Conservation (phyloP, 257 asterid genomes). For the Primulina eburnea region DNA sequence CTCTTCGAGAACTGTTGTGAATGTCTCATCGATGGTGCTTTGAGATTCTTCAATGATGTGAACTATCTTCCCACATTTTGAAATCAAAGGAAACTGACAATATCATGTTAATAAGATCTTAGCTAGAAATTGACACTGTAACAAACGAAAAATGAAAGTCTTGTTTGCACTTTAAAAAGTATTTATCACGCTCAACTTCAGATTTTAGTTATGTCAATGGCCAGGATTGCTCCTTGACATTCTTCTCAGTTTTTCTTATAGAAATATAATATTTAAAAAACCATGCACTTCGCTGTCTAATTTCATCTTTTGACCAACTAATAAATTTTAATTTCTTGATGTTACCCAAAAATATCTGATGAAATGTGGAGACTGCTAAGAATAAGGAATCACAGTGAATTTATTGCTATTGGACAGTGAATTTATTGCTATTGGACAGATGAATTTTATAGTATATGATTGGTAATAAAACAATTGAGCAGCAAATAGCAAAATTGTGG, state of each 20-base stretch:
- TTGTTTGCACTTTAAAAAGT: slow-evolving; percentile 1
- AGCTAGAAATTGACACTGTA: slow-evolving; percentile 20
- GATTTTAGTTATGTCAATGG: not conserved
- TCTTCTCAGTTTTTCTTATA: not conserved
- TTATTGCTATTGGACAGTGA: not conserved
- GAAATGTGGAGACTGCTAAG: not conserved
- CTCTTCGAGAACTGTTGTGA: slow-evolving; percentile 44
- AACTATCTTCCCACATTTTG: slow-evolving; percentile 81
- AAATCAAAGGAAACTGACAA: slow-evolving; percentile 86
- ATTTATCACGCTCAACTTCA: not conserved
- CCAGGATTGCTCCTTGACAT: slow-evolving; percentile 1
- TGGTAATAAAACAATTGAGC: not conserved
- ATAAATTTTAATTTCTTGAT: not conserved
- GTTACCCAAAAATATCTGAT: too few relatives aligned
- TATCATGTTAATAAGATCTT: slow-evolving; percentile 27
- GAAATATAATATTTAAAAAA: too few relatives aligned
- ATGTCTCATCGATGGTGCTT: slow-evolving; percentile 30
- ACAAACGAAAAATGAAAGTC: slow-evolving; percentile 15
- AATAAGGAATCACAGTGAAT: not conserved
- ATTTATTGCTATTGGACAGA: not conserved
- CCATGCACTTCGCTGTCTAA: not conserved
- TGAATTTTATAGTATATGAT: not conserved
- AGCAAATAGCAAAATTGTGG: not conserved
- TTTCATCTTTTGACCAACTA: not conserved
- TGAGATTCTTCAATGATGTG: slow-evolving; percentile 52